These are phyloP conservation scores for Phymatotrichopsis omnivora DNA, from an alignment of 2,329 filamentous ascomycete genomes.

Conservation along the genomic window DNA sequence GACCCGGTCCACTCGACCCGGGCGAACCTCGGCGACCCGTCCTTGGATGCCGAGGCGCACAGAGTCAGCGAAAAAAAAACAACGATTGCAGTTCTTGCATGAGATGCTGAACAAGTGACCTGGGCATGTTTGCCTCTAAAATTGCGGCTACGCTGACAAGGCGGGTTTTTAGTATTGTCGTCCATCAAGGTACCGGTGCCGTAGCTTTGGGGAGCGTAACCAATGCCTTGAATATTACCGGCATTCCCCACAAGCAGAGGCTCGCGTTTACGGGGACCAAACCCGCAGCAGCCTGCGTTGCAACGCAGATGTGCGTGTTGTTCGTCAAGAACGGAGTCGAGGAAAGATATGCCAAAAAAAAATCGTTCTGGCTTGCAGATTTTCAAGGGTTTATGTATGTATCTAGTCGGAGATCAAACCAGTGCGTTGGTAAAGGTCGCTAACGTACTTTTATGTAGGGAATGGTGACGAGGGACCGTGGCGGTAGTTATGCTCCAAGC, in stretches of 20 bases:
- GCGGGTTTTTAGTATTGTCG: constrained; percentile 47
- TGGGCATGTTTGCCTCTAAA: constrained; percentile 41
- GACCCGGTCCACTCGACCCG: constrained; percentile 72
- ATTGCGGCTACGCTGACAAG: too few species aligned
- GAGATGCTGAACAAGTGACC: constrained; percentile 88
- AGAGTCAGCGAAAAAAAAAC: constrained; percentile 65
- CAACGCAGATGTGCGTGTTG: constrained; percentile 94
- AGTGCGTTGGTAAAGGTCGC: not conserved
- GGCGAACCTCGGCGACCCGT: constrained; percentile 53
- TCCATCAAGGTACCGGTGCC: constrained; percentile 93
- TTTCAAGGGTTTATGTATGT: too few species aligned
- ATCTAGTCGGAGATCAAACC: too few species aligned
- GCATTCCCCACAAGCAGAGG: constrained; percentile 74
- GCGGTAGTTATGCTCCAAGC: constrained; percentile 88
- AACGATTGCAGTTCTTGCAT: constrained; percentile 89
- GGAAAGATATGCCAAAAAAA: constrained; percentile 73
- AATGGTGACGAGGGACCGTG: constrained; percentile 83
- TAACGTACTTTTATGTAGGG: constrained; percentile 48
- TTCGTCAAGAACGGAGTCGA: constrained; percentile 88
- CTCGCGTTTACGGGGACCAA: constrained; percentile 93
- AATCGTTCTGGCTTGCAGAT: too few species aligned
- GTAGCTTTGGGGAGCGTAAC: constrained; percentile 81
- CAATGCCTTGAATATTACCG: constrained; percentile 61
- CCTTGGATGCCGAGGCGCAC: constrained; percentile 76
- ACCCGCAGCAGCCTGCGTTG: constrained; percentile 93